Evolutionary conservation across 768 basidiomycete genomes (phyloP).

Genomic region (Termitomyces sp.): DNA sequence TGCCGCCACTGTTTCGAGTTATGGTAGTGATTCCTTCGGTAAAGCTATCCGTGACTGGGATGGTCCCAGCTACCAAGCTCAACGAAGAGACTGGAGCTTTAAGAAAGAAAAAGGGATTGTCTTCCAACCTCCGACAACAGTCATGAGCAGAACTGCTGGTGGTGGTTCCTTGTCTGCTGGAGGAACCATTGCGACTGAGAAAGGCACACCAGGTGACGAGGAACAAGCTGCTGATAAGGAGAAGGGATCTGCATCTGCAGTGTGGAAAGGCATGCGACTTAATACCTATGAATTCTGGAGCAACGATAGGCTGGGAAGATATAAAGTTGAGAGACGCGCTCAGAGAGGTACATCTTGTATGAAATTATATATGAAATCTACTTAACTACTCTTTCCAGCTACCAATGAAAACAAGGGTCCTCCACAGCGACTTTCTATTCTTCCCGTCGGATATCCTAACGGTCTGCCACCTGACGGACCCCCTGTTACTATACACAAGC

Average conservation of each 20-base stretch:
- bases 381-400: constrained; percentile 24
- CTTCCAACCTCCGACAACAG: constrained; percentile 5
- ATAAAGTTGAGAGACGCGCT: constrained; percentile 54
- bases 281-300: constrained; percentile 65
- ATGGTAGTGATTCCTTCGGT: constrained; percentile 40
- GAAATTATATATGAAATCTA: background rate
- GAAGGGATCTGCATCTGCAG: constrained; percentile 21
- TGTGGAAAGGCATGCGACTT: constrained; percentile 48
- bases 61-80: constrained; percentile 42
- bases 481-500: constrained; percentile 71
- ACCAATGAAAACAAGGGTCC: constrained; percentile 53
- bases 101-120: constrained; percentile 47
- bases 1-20: constrained; percentile 37
- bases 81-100: constrained; percentile 57
- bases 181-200: constrained; percentile 26
- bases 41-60: constrained; percentile 37
- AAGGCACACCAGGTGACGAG: constrained; percentile 6
- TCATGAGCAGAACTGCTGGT: constrained; percentile 20
- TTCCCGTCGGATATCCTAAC: constrained; percentile 50
- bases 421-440: constrained; percentile 67
- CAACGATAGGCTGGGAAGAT: constrained; percentile 59
- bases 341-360: constrained; percentile 30
- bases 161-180: constrained; percentile 27
- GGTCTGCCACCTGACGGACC: constrained; percentile 46
- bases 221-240: constrained; percentile 13